Base-by-base conservation (phyloP, 2,329 filamentous ascomycete species). In the Fusarium phyllophilum region DNA sequence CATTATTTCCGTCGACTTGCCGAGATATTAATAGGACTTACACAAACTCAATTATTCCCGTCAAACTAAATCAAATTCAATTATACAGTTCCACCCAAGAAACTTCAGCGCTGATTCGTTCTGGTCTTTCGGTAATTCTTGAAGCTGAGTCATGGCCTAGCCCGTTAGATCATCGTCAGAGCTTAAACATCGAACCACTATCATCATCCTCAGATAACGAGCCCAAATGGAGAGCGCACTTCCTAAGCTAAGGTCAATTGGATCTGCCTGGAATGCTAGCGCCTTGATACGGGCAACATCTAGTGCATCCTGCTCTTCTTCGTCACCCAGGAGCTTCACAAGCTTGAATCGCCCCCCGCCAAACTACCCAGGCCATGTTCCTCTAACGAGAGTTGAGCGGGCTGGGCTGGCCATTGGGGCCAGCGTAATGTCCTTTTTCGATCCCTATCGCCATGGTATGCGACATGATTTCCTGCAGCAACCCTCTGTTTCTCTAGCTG, bases 291-390 rank as follows among this genome's bases (percentile, higher is more conserved):
- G 75, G 29, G 62, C 75, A n/a, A 59, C 65, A 22, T 66, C 66
- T 20, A 79, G 78, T 48, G 68, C 73, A 22, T 70, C 72, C 11
- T 74, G 64, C 49, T 76, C 63, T 34, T 63, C 73, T 5, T 57
- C 73, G 13, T 72, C 73, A 18, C 36, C 62, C 46, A 75, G 80
- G 54, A 76, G 62, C 64, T 97, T 98, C 86, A 97, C 95, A 48
- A 90, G 94, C 72, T 89, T 97, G 77, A 93, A 93, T 82, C 93
- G 96, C 12, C 96, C 96, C 57, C 89, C 89, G 33, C 94, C 95
- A 65, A 96, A 94, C 78, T 98, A 98, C 85, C 91, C 93, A 2
- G 94, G 95, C 83, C 96, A 99, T 89, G 91, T 98, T 38, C 96
- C 96, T 41, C 89, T 99, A 62, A 97, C 93, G 13, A 84, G 84